Evolutionary conservation across 192 early-diverging fungal genomes (phyloP).

Genomic region (Thamnidium elegans): DNA sequence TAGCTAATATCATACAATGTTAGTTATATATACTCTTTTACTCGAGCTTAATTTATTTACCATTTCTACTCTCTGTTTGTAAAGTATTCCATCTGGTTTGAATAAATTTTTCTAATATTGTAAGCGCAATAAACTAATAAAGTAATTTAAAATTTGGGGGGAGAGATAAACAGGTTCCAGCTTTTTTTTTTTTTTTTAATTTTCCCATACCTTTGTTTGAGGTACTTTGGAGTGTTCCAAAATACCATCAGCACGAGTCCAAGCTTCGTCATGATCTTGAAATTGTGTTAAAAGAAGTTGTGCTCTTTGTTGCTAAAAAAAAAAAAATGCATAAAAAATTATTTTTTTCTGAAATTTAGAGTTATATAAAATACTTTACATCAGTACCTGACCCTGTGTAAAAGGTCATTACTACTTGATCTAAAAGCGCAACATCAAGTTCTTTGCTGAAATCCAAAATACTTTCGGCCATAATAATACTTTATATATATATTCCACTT

Average conservation of each 20-base stretch:
- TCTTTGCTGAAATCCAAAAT: conserved; percentile 89
- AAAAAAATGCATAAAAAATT: not conserved
- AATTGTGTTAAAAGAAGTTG: conserved; percentile 88
- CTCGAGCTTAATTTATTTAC: conserved; percentile 32
- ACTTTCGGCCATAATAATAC: conserved; percentile 42
- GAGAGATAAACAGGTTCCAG: not conserved
- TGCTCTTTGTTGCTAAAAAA: conserved; percentile 77
- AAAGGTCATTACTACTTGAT: conserved; percentile 84
- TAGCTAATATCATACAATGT: conserved; percentile 54
- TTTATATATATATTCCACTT: too few relatives aligned
- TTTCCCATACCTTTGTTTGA: conserved; percentile 73
- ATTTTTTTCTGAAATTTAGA: conserved; percentile 1
- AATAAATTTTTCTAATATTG: conserved; percentile 91
- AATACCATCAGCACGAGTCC: conserved; percentile 92
- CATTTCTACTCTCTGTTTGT: conserved; percentile 74
- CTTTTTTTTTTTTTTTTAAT: too few relatives aligned
- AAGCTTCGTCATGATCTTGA: conserved; percentile 92
- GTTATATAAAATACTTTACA: conserved; percentile 24
- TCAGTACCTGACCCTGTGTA: conserved; percentile 71
- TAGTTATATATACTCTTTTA: not conserved
- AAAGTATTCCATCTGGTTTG: conserved; percentile 98
- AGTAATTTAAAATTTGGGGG: not conserved
- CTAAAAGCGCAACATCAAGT: conserved; percentile 82
- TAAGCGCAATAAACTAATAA: conserved; percentile 66
- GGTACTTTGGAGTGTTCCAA: conserved; percentile 74